Conservation (phyloP, 2,329 filamentous ascomycete species). For the Aureobasidium sp. region DNA sequence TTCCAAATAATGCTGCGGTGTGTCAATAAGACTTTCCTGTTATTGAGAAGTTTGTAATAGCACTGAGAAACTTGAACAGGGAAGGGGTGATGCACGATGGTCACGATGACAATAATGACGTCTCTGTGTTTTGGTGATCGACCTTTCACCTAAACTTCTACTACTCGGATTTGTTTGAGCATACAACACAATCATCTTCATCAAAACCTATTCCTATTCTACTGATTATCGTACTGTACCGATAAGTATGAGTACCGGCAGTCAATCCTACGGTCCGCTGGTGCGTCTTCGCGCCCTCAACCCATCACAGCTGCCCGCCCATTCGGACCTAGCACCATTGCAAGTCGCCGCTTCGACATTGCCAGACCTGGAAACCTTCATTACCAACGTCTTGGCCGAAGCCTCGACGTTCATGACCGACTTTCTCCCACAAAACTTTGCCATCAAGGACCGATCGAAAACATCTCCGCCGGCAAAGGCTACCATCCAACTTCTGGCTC, state of each 20-base stretch:
- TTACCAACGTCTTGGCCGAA: constrained; percentile 48
- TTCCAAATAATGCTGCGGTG: neutral
- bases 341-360: constrained; percentile 25
- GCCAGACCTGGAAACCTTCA: constrained; percentile 42
- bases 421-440: constrained; percentile 47
- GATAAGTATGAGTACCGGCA: neutral
- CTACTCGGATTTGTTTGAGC: neutral
- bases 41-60: neutral
- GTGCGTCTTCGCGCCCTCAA: constrained; percentile 27
- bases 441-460: constrained; percentile 40
- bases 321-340: constrained; percentile 24
- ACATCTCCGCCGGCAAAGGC: constrained; percentile 42
- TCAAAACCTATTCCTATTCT: neutral
- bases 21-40: neutral
- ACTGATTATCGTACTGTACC: neutral
- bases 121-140: neutral
- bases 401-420: constrained; percentile 50
- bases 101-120: neutral
- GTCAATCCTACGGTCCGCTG: constrained; percentile 17
- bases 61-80: neutral
- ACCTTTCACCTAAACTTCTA: neutral
- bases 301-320: constrained; percentile 26
- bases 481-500: constrained; percentile 46
- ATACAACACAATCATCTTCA: neutral
- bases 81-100: neutral